phyloP scores from a whole-genome alignment of 768 basidiomycete genomes.

The Brasilioporus rufonigricans region DNA sequence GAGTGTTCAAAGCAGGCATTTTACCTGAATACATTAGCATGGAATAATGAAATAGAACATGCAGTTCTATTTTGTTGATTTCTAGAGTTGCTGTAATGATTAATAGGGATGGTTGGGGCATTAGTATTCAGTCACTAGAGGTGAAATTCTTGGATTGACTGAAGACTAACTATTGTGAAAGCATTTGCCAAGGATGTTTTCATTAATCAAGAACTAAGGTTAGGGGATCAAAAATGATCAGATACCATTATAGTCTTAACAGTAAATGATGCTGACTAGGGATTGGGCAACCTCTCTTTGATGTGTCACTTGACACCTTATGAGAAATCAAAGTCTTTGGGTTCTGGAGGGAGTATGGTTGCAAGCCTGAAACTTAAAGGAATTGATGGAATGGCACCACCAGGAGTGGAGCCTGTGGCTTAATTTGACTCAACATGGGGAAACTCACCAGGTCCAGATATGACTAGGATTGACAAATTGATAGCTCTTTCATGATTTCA shows the following conservation, averaged over 20 bases:
- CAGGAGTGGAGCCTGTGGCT: conserved; percentile 58
- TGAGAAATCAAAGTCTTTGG: conserved; percentile 89
- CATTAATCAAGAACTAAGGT: conserved; percentile 85
- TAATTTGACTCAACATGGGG: too few relatives aligned
- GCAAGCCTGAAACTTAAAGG: conserved; percentile 75
- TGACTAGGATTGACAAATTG: too few relatives aligned
- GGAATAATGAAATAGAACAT: too few relatives aligned
- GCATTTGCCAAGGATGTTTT: conserved; percentile 85
- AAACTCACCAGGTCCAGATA: too few relatives aligned
- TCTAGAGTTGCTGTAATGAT: conserved; percentile 77
- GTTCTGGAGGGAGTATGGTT: conserved; percentile 57
- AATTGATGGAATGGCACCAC: conserved; percentile 85
- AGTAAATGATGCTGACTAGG: conserved; percentile 69
- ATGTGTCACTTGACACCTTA: conserved; percentile 78
- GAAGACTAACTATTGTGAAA: conserved; percentile 81
- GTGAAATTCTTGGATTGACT: conserved; percentile 84
- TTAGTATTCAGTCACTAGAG: conserved; percentile 79
- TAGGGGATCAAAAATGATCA: conserved; percentile 84
- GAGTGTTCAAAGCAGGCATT: too few relatives aligned
- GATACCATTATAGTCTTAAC: conserved; percentile 83
- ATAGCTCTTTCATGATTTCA: too few relatives aligned
- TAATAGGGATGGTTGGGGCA: conserved; percentile 82
- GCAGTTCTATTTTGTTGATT: conserved; percentile 83
- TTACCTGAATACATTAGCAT: too few relatives aligned
- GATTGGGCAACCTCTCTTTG: conserved; percentile 65